Evolutionary conservation across 148 eudicot species (phyloP).

Genomic region (Chenopodium formosanum): DNA sequence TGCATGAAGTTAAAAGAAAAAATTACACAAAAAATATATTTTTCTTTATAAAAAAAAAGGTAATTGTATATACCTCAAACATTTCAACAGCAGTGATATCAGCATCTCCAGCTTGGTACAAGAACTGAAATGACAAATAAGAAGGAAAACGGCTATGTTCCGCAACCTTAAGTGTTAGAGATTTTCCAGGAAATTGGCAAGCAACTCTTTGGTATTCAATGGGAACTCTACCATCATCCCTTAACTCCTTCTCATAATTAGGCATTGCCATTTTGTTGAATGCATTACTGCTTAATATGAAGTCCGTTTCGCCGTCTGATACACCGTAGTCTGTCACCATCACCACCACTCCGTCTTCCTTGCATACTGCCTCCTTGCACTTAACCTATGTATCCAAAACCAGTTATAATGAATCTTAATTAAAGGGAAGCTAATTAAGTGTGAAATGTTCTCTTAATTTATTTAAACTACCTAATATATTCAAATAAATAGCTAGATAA

Average conservation of each 20-base stretch:
- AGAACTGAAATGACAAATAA: conserved; percentile 43
- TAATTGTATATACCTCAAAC: conserved; percentile 34
- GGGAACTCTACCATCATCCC: conserved; percentile 54
- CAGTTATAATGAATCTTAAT: no score
- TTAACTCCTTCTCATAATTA: conserved; percentile 35
- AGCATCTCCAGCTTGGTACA: conserved; percentile 44
- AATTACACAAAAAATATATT: no score
- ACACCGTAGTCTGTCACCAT: conserved; percentile 61
- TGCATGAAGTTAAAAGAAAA: neutral
- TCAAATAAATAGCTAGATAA: no score
- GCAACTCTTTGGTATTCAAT: conserved; percentile 50
- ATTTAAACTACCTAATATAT: no score
- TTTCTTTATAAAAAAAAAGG: no score
- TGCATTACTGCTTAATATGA: conserved; percentile 51
- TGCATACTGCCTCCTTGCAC: conserved; percentile 56
- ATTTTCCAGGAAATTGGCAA: conserved; percentile 43
- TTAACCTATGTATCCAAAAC: conserved; percentile 34
- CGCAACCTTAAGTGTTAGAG: conserved; percentile 46
- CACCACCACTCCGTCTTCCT: conserved; percentile 51
- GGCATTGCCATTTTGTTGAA: conserved; percentile 49
- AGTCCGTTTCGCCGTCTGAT: conserved; percentile 44
- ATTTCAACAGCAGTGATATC: conserved; percentile 50
- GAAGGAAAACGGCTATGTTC: conserved; percentile 42
- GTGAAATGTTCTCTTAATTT: no score
- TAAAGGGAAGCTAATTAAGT: no score